These are phyloP conservation scores for Craterostigma plantagineum DNA, from an alignment of 257 asterid genomes.

Conservation along the genomic window DNA sequence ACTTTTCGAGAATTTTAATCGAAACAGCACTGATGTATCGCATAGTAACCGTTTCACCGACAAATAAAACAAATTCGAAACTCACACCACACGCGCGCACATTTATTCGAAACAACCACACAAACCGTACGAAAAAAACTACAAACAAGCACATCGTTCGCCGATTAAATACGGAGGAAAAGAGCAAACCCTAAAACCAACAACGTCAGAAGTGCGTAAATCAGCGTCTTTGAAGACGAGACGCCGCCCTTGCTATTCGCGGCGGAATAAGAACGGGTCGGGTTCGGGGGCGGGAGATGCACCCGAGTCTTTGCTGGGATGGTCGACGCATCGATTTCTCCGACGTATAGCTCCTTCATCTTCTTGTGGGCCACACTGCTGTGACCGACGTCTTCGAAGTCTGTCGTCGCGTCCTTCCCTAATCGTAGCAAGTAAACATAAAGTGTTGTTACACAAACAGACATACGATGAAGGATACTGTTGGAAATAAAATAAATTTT, in stretches of 20 bases:
- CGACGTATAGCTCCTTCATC: conserved; percentile 25
- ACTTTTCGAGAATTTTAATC: too few species aligned
- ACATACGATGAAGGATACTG: too few species aligned
- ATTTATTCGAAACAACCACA: too few species aligned
- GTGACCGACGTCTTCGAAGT: conserved; percentile 56
- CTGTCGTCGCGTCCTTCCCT: conserved; percentile 51
- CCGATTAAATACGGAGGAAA: conserved; percentile 19
- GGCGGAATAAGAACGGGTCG: conserved; percentile 2
- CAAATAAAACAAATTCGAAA: too few species aligned
- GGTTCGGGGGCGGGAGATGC: conserved; percentile 4
- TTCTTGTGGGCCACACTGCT: conserved; percentile 29
- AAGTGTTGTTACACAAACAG: not conserved
- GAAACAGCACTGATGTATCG: too few species aligned
- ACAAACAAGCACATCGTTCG: too few species aligned
- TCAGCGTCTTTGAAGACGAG: conserved; percentile 19
- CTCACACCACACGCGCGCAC: too few species aligned
- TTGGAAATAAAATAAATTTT: too few species aligned
- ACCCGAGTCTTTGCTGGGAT: conserved; percentile 13
- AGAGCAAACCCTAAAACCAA: conserved; percentile 27
- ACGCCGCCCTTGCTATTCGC: conserved; percentile 4
- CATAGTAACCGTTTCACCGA: too few species aligned
- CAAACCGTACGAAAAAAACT: too few species aligned
- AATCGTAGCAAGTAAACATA: not conserved
- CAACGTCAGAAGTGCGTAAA: conserved; percentile 26
- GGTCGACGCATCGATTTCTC: conserved; percentile 31